These are phyloP conservation scores for Leptodermis oblonga DNA, from an alignment of 257 asterid genomes.

Conservation along the genomic window DNA sequence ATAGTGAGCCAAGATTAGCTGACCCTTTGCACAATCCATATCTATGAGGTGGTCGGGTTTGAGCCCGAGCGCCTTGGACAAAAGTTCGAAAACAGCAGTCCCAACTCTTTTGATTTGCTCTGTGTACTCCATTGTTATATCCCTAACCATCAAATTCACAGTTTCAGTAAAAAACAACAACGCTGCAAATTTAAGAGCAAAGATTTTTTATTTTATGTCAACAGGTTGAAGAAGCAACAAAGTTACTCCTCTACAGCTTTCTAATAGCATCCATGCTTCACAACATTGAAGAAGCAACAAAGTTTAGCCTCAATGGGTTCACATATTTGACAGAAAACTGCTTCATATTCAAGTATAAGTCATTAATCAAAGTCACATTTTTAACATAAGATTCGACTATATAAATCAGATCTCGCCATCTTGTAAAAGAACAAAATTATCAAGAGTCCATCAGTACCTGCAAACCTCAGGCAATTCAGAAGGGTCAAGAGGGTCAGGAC, in stretches of 20 bases:
- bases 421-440: too few species aligned
- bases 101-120: slow-evolving; percentile 18
- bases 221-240: too few species aligned
- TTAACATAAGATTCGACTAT: background rate
- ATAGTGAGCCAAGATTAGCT: slow-evolving; percentile 19
- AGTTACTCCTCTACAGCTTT: too few species aligned
- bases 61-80: slow-evolving; percentile 26
- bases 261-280: too few species aligned
- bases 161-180: background rate
- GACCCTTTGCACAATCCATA: slow-evolving; percentile 24
- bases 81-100: slow-evolving; percentile 10
- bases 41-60: slow-evolving; percentile 16
- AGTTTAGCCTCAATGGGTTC: too few species aligned
- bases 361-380: background rate
- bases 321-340: too few species aligned
- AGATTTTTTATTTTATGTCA: too few species aligned
- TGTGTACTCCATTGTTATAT: slow-evolving; percentile 18
- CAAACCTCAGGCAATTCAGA: slow-evolving; percentile 16
- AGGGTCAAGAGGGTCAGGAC: slow-evolving; percentile 18
- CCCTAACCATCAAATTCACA: slow-evolving; percentile 7
- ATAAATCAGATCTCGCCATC: too few species aligned
- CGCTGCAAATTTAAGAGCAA: background rate
- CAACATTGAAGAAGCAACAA: too few species aligned
- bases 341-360: too few species aligned
- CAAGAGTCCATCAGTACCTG: slow-evolving; percentile 12